These are phyloP conservation scores for Monosporascus sp. DNA, from an alignment of 2,329 filamentous ascomycete genomes.

Conservation along the genomic window DNA sequence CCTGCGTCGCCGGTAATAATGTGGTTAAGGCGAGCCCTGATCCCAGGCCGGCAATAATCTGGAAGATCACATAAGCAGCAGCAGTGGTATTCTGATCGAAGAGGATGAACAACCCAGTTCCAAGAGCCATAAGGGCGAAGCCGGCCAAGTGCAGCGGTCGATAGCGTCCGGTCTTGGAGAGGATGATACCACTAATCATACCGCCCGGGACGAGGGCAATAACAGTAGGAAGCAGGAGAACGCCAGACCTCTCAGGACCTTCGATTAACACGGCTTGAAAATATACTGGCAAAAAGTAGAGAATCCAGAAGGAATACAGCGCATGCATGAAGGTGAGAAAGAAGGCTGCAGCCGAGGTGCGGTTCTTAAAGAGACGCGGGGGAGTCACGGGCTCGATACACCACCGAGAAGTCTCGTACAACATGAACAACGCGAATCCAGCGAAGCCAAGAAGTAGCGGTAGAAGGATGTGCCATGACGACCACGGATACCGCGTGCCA, in stretches of 20 bases:
- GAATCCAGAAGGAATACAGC: constrained; percentile 29
- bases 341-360: constrained; percentile 26
- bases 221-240: constrained; percentile 20
- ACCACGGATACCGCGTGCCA: constrained; percentile 33
- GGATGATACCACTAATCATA: constrained; percentile 13
- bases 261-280: constrained; percentile 35
- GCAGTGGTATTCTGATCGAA: constrained; percentile 27
- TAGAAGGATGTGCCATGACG: constrained; percentile 27
- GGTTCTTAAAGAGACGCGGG: constrained; percentile 36
- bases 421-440: constrained; percentile 30
- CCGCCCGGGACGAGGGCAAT: constrained; percentile 14
- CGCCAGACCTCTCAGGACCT: constrained; percentile 24
- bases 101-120: constrained; percentile 32
- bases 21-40: constrained; percentile 33
- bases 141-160: constrained; percentile 20
- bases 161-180: constrained; percentile 22
- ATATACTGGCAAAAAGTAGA: constrained; percentile 40
- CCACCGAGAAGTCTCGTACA: constrained; percentile 25
- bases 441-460: constrained; percentile 34
- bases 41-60: constrained; percentile 31
- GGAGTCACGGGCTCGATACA: constrained; percentile 33
- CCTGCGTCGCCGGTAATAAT: constrained; percentile 35
- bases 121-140: constrained; percentile 26
- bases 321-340: constrained; percentile 32
- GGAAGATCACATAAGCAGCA: constrained; percentile 31